Evolutionary conservation across 2,329 filamentous ascomycete species (phyloP).

Genomic region (Calonectria pteridis): DNA sequence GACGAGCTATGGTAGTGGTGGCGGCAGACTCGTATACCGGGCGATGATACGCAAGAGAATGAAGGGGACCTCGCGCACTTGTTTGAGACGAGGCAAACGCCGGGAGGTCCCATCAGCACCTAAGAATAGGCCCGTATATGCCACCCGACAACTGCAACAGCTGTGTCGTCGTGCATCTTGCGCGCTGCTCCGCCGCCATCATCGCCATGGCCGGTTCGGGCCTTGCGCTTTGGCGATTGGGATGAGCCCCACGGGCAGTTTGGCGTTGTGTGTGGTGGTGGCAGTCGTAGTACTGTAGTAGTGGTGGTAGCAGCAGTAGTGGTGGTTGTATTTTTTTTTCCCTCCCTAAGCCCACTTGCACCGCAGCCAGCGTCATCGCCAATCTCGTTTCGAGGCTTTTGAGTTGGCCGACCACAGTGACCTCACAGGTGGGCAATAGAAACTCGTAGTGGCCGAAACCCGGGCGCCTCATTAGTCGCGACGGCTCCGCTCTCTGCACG

Average conservation of each 20-base stretch:
- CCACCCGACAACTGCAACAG: neutral
- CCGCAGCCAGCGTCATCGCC: slow-evolving; percentile 24
- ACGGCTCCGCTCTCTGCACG: slow-evolving; percentile 41
- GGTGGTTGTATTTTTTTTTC: neutral
- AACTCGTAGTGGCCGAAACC: slow-evolving; percentile 45
- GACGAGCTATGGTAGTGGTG: slow-evolving; percentile 9
- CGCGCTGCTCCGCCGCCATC: slow-evolving; percentile 18
- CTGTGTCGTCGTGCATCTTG: slow-evolving; percentile 19
- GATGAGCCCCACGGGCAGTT: slow-evolving; percentile 12
- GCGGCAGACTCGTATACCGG: slow-evolving; percentile 16
- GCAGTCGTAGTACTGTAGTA: too few species aligned
- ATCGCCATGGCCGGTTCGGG: slow-evolving; percentile 18
- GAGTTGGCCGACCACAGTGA: slow-evolving; percentile 25
- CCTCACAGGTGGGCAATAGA: slow-evolving; percentile 33
- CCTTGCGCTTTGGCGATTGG: slow-evolving; percentile 15
- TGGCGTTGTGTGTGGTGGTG: neutral
- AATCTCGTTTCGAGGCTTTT: slow-evolving; percentile 29
- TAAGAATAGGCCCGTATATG: neutral
- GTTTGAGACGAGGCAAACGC: slow-evolving; percentile 7
- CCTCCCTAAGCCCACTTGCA: slow-evolving; percentile 1
- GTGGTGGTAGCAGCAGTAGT: neutral
- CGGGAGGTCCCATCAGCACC: neutral
- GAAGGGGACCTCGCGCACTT: neutral
- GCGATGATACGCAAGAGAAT: neutral
- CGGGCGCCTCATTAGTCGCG: slow-evolving; percentile 45